Conservation (phyloP, 768 basidiomycete species). For the Boletus vermiculosoides region DNA sequence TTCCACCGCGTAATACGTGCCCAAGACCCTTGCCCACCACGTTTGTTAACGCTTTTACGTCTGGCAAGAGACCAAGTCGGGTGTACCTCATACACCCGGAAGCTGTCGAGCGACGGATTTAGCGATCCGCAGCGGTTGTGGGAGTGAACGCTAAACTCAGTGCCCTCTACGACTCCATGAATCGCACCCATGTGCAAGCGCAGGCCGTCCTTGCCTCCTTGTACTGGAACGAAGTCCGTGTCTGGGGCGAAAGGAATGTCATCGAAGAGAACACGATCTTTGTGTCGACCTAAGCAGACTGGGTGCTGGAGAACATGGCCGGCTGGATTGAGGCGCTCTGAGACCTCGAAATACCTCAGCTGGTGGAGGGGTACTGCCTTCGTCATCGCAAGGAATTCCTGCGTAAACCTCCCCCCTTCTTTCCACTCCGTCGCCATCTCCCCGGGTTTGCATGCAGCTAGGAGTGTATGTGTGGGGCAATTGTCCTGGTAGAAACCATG, state of each 20-base stretch:
- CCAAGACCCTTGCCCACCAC: constrained; percentile 48
- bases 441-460: constrained; percentile 56
- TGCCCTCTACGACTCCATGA: constrained; percentile 64
- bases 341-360: constrained; percentile 49
- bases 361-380: constrained; percentile 50
- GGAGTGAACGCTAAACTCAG: constrained; percentile 57
- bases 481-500: constrained; percentile 45
- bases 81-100: constrained; percentile 52
- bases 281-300: constrained; percentile 49
- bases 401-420: constrained; percentile 62
- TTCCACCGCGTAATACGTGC: constrained; percentile 56
- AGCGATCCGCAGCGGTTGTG: constrained; percentile 60
- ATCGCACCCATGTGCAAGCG: constrained; percentile 58
- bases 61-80: constrained; percentile 58
- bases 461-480: constrained; percentile 46
- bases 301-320: constrained; percentile 44
- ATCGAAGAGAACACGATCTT: constrained; percentile 52
- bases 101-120: constrained; percentile 51
- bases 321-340: constrained; percentile 40
- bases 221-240: constrained; percentile 45
- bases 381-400: constrained; percentile 48
- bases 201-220: constrained; percentile 39
- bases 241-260: constrained; percentile 56
- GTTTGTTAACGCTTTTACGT: constrained; percentile 34
- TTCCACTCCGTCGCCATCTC: constrained; percentile 60